Conservation (phyloP, 305 asterid species). For the Fraxinus albicans region DNA sequence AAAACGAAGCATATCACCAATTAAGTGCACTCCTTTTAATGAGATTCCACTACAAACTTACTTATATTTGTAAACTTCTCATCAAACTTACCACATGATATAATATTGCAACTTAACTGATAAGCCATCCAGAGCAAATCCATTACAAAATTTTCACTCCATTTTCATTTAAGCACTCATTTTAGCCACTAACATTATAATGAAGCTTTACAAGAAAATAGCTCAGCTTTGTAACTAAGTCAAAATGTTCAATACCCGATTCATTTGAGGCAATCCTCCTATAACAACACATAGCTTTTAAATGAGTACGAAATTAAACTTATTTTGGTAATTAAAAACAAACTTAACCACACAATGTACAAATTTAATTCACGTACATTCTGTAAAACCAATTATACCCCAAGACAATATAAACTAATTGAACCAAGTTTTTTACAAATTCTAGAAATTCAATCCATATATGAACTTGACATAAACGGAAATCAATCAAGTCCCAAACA, state of each 20-base stretch:
- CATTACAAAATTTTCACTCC: neutral
- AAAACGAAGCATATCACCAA: neutral
- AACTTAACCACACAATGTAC: neutral
- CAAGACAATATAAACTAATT: neutral
- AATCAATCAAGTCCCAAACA: neutral
- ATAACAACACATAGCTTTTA: neutral
- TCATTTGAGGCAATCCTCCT: neutral
- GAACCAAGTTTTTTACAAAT: neutral
- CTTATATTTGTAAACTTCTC: neutral
- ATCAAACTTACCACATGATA: neutral
- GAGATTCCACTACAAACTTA: neutral
- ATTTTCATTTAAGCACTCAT: neutral
- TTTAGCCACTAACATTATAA: neutral
- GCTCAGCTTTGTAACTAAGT: neutral
- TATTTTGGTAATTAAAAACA: neutral
- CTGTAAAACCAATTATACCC: neutral
- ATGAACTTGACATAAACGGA: neutral
- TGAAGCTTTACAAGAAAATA: neutral
- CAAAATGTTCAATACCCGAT: neutral
- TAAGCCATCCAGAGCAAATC: neutral
- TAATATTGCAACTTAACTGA: neutral
- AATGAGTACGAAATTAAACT: neutral
- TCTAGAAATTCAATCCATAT: neutral
- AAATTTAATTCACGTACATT: neutral
- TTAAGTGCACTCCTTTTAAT: neutral